Evolutionary conservation across 306 rosid species (phyloP), one percentile per base, ranked within the genome.

Genomic region (Dicorynia guianensis): DNA sequence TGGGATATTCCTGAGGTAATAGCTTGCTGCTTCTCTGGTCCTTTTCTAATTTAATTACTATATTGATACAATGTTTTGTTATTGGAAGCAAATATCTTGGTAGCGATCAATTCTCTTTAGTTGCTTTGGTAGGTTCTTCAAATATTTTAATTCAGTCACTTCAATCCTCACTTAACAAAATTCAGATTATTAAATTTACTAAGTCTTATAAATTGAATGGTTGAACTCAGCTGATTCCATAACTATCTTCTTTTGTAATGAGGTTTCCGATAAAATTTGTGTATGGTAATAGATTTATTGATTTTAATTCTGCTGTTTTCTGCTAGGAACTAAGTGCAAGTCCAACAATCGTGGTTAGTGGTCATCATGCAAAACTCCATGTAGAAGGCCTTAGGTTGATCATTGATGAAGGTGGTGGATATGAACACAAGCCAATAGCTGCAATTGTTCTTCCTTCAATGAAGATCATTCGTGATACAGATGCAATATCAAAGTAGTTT

Each of bases 291-390:
- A 25, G 30, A 25, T 25, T 25, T 25, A 25, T 25, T 25, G 30
- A 25, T 25, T 25, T 25, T 25, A 25, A 25, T 25, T 25, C 4
- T 13, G 46, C 11, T 79, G 49, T 62, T 71, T 65, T 81, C 74
- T 68, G 33, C 39, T 75, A 92, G 98, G 96, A 86, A 57, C 85
- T 90, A 63, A 71, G 60, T 25, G 80, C 74, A 20, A 89, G 84
- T 74, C 77, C 84, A 48, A 90, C 90, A 44, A 74, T 92, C 25
- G 68, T 95, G 53, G 93, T 90, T 50, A 92, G 97, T 17, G 97
- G 97, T 80, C 97, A 92, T 87, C 98, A 95, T 55, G 98, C 25
- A 56, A 95, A 90, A 72, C 97, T 92, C 58, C 86, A 85, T 63
- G 66, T 85, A 49, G 92, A 95, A 64, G 97, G 97, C 61, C 84